These are phyloP conservation scores for Paxillus involutus DNA, from an alignment of 768 basidiomycete species.

Conservation along the genomic window DNA sequence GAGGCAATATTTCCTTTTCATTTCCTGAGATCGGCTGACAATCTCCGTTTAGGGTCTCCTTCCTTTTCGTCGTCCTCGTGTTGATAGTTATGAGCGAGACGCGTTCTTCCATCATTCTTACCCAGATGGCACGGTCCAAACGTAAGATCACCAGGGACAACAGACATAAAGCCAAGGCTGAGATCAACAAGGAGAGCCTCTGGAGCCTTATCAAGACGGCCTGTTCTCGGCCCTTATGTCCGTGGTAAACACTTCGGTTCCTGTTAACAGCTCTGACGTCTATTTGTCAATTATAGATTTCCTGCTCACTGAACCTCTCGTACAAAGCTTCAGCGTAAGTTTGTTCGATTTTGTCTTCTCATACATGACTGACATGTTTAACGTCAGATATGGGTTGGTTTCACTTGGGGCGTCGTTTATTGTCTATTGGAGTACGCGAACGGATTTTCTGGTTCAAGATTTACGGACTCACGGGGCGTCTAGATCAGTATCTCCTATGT, in stretches of 20 bases:
- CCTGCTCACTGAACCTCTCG: constrained; percentile 57
- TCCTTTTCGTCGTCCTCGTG: constrained; percentile 46
- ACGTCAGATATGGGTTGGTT: constrained; percentile 59
- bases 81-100: constrained; percentile 69
- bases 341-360: background rate
- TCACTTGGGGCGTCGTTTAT: constrained; percentile 75
- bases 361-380: background rate
- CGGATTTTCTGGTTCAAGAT: background rate
- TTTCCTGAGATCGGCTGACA: background rate
- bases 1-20: background rate
- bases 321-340: constrained; percentile 68
- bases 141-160: constrained; percentile 65
- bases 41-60: constrained; percentile 45
- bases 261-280: background rate
- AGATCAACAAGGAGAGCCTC: constrained; percentile 58
- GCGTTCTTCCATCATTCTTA: constrained; percentile 66
- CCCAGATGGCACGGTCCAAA: constrained; percentile 57
- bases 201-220: constrained; percentile 61
- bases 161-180: constrained; percentile 58
- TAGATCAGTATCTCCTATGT: constrained; percentile 57
- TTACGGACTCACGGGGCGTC: background rate
- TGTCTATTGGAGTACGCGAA: constrained; percentile 54
- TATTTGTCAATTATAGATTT: constrained; percentile 13
- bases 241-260: constrained; percentile 22
- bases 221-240: constrained; percentile 69